These are phyloP conservation scores for Carex parvula DNA, from an alignment of 176 grass and related monocot genomes.

Conservation along the genomic window DNA sequence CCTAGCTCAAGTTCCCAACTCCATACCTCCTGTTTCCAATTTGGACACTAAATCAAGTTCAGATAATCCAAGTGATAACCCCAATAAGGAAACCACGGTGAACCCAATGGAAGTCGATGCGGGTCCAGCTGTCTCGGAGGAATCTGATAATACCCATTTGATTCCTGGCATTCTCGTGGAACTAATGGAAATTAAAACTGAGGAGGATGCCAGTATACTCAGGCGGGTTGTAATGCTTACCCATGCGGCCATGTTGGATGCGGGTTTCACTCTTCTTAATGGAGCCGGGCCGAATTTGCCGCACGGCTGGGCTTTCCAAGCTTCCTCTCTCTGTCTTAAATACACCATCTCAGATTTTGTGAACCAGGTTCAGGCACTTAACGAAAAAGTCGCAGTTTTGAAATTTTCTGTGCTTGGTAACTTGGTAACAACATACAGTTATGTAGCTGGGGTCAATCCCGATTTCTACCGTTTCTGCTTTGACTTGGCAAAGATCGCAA, in stretches of 20 bases:
- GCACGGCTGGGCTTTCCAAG: constrained; percentile 31
- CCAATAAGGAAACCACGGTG: not conserved
- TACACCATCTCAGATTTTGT: constrained; percentile 50
- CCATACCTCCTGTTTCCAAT: not conserved
- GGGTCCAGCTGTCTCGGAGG: not conserved
- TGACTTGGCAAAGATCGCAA: constrained; percentile 44
- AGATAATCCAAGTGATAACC: not conserved
- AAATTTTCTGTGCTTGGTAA: constrained; percentile 54
- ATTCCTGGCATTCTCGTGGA: constrained; percentile 36
- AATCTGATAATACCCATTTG: not conserved
- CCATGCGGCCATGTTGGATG: constrained; percentile 59
- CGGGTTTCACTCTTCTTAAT: constrained; percentile 34
- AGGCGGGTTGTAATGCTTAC: constrained; percentile 42
- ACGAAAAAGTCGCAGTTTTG: constrained; percentile 46
- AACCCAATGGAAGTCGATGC: constrained; percentile 21
- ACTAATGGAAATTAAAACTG: constrained; percentile 35
- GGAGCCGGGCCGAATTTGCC: constrained; percentile 30
- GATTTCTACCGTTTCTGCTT: constrained; percentile 44
- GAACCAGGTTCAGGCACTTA: not conserved
- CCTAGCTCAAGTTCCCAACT: constrained; percentile 19
- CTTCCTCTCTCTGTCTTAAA: constrained; percentile 35
- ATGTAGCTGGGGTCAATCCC: constrained; percentile 41
- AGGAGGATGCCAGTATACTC: constrained; percentile 15
- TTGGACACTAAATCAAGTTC: not conserved
- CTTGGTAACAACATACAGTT: constrained; percentile 53